These are phyloP conservation scores for Epichloe glyceriae DNA, from an alignment of 2,329 filamentous ascomycete species.

Conservation along the genomic window DNA sequence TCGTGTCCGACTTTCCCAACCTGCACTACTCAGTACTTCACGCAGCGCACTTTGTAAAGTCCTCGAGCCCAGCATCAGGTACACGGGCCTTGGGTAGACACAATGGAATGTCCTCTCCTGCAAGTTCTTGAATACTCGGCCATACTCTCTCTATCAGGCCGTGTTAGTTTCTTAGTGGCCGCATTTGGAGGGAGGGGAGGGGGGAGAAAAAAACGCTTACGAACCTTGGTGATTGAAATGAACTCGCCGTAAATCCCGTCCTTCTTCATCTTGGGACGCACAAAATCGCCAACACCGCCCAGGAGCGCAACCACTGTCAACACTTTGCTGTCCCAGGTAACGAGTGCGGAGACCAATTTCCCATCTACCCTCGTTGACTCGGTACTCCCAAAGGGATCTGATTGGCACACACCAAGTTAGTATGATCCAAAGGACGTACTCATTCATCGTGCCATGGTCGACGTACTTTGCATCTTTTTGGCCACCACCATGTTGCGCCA, in stretches of 20 bases:
- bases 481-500: conserved; percentile 28
- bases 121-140: conserved; percentile 15
- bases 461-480: conserved; percentile 31
- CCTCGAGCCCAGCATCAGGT: conserved; percentile 14
- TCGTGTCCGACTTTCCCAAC: no score
- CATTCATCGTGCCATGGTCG: background rate
- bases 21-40: background rate
- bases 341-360: conserved; percentile 23
- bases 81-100: conserved; percentile 15
- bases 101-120: conserved; percentile 17
- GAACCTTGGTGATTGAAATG: conserved; percentile 16
- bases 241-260: conserved; percentile 27
- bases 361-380: conserved; percentile 27
- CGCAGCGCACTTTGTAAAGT: conserved; percentile 12
- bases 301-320: conserved; percentile 26
- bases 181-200: no score
- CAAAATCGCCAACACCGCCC: conserved; percentile 25
- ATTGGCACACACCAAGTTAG: background rate
- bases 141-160: conserved; percentile 15
- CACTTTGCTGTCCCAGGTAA: conserved; percentile 32
- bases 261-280: conserved; percentile 23
- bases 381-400: conserved; percentile 25
- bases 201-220: background rate
- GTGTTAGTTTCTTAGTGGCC: background rate
- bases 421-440: background rate